phyloP scores from a whole-genome alignment of 2,329 filamentous ascomycete genomes.

The Teratosphaeria destructans region DNA sequence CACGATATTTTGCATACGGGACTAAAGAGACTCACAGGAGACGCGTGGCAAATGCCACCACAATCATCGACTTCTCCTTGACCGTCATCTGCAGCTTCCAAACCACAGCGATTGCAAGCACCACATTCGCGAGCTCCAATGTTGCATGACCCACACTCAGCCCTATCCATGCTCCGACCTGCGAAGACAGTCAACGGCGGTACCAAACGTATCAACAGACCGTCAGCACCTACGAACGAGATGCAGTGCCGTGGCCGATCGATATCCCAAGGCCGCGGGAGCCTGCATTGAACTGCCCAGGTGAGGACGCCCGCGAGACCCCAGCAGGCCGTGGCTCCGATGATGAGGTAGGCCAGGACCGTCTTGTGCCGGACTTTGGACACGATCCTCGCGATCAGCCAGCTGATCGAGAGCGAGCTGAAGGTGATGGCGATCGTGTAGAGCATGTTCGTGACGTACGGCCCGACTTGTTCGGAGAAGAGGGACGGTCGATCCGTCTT shows the following conservation, averaged over 20 bases:
- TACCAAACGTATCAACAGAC: constrained; percentile 6
- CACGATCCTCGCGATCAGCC: constrained; percentile 18
- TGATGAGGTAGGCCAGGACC: constrained; percentile 10
- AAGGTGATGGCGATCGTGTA: constrained; percentile 10
- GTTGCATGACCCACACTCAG: constrained; percentile 4
- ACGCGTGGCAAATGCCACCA: constrained; percentile 15
- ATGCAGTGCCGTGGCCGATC: constrained; percentile 7
- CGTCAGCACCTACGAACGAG: constrained; percentile 3
- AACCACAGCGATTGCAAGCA: constrained; percentile 14
- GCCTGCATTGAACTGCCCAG: constrained; percentile 14
- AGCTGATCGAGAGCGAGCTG: constrained; percentile 17
- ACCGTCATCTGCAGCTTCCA: constrained; percentile 18
- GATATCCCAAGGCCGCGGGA: constrained; percentile 16
- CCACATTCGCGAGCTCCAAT: constrained; percentile 14
- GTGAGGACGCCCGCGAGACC: constrained; percentile 7
- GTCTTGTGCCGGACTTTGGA: constrained; percentile 8
- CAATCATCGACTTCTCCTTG: constrained; percentile 12
- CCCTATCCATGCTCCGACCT: neutral
- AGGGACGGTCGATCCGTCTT: neutral
- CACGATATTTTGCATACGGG: too few relatives aligned
- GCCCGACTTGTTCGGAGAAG: constrained; percentile 5
- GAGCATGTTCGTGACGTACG: constrained; percentile 11
- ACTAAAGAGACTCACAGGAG: constrained; percentile 10
- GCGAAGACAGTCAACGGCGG: constrained; percentile 7
- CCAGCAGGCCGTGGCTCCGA: constrained; percentile 8